Percentiles rank a stretch among this genome's conserved stretches.
These are phyloP conservation scores for Cryptosporidium ubiquitum DNA, from an alignment of 169 alveolate species.

Conservation along the genomic window DNA sequence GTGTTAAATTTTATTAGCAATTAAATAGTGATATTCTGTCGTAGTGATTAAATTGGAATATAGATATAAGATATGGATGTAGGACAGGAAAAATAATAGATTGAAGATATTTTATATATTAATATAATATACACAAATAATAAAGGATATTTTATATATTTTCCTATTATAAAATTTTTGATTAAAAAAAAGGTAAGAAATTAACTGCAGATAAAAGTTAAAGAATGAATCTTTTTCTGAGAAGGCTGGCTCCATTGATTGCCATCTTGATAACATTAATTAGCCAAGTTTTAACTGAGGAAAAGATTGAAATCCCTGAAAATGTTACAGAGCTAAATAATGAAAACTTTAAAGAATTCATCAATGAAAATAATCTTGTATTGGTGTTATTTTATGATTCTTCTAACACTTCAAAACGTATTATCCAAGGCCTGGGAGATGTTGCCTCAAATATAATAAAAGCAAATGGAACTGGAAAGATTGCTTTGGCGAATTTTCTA, in stretches of 20 bases:
- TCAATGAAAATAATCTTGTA: neutral
- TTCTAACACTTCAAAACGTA: neutral
- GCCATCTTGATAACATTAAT: neutral
- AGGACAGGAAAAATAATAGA: neutral
- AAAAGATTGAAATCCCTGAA: neutral
- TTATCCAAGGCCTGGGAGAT: constrained; percentile 6
- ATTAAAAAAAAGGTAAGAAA: neutral
- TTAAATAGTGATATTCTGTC: neutral
- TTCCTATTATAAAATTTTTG: neutral
- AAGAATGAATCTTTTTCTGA: neutral
- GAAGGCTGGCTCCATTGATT: neutral
- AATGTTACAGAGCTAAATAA: neutral
- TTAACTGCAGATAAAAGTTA: neutral
- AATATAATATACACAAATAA: neutral
- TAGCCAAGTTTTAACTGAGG: neutral
- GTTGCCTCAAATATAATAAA: neutral
- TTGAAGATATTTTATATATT: neutral
- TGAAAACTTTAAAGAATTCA: constrained; percentile 13
- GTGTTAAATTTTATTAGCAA: neutral
- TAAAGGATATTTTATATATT: neutral
- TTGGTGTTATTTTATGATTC: constrained; percentile 41
- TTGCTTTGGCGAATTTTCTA: neutral
- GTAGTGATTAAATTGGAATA: neutral
- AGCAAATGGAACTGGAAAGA: constrained; percentile 29
- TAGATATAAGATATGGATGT: constrained; percentile 10